A percentile compares a stretch with the other conserved stretches of the same genome.
These are phyloP conservation scores for Echinochloa phyllopogon DNA, from an alignment of 176 grass and related monocot genomes.

Conservation along the genomic window DNA sequence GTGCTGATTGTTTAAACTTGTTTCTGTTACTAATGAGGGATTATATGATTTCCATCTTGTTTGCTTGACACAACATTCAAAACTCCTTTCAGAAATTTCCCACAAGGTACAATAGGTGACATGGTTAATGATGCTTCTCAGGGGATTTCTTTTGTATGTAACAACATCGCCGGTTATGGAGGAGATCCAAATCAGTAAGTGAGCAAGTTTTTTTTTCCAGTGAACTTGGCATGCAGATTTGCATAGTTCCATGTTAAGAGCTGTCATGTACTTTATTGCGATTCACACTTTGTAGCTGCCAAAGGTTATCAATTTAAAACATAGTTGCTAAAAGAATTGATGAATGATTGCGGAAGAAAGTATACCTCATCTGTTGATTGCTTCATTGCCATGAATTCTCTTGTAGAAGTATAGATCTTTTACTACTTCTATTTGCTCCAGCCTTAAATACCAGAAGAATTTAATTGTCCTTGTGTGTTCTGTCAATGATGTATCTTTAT, in stretches of 20 bases:
- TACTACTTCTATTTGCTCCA: slow-evolving; percentile 10
- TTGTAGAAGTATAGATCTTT: background rate
- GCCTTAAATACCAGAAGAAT: background rate
- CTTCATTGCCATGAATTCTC: background rate
- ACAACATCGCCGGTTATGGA: slow-evolving; percentile 85
- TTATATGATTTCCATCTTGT: background rate
- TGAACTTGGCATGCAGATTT: slow-evolving; percentile 25
- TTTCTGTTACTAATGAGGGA: background rate
- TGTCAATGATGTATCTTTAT: slow-evolving; percentile 15
- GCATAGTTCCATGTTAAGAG: background rate
- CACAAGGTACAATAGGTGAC: slow-evolving; percentile 94
- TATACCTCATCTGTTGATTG: background rate
- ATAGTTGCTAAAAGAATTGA: slow-evolving; percentile 15
- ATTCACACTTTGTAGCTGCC: slow-evolving; percentile 15
- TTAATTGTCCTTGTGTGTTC: background rate
- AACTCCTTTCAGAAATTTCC: slow-evolving; percentile 80
- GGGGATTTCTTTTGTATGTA: slow-evolving; percentile 93
- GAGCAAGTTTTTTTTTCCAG: background rate
- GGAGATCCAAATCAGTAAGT: slow-evolving; percentile 89
- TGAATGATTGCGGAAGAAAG: slow-evolving; percentile 4
- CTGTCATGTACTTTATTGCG: background rate
- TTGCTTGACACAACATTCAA: slow-evolving; percentile 28
- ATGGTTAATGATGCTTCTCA: slow-evolving; percentile 97
- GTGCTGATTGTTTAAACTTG: slow-evolving; percentile 50
- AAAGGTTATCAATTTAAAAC: background rate